Base-by-base conservation (phyloP, 2,329 filamentous ascomycete genomes). In the Teratosphaeria viscida region DNA sequence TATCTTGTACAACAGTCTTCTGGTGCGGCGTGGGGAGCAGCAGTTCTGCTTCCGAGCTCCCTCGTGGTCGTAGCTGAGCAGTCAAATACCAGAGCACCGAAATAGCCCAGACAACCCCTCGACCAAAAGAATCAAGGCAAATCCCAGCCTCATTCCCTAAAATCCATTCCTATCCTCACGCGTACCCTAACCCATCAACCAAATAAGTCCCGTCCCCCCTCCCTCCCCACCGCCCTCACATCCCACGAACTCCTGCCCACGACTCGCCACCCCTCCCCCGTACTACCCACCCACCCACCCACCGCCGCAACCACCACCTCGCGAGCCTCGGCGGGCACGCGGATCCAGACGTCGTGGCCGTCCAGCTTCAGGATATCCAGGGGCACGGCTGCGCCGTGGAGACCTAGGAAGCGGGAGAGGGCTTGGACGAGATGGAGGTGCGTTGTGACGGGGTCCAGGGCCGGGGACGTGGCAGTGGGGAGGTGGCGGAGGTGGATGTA, bases 351-450 rank as follows among this genome's bases (percentile, higher is more conserved):
- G 55, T 83, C 77, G 5, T 68, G 66, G 1, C 75, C 78, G 2
- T 82, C 74, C 0, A 85, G 75, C 65, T 85, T 83, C 37, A 92
- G 78, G 23, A 92, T 83, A 68, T 92, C 89, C 59, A 91, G 70
- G 1, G 85, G 76, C 3, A 92, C 85, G 11, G 83, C 84, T 1
- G 79, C 75, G 11, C 89, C 89, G 0, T 83, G 85, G 19, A 83
- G 74, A 23, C 89, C 89, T 1, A 92, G 81, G 66, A 89, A 91
- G 62, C 87, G 82, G 1, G 77, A 77, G 7, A 92, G 75, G 0
- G 88, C 85, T 0, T 80, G 72, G 1, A 81, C 82, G 65, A 88
- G 82, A 68, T 88, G 85, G 0, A 83, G 77, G 37, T 82, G 83
- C 19, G 82, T 78, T 43, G 85, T 85, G 2, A 90, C 74, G 2